These are phyloP conservation scores for Globisporangium solare DNA, from an alignment of 352 stramenopile species.

Conservation along the genomic window DNA sequence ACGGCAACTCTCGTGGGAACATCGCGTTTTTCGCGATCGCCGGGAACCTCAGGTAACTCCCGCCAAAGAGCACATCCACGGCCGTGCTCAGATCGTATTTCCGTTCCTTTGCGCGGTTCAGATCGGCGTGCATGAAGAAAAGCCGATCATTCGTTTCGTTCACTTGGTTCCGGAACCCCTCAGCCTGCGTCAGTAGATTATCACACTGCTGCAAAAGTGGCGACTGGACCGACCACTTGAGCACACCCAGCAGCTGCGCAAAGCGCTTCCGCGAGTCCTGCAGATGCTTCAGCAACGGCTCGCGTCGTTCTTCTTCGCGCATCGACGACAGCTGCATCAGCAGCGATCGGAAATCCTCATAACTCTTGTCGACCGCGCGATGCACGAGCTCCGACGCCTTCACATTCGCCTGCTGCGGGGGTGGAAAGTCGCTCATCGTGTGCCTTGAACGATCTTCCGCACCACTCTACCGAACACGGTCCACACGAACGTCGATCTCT, in stretches of 20 bases:
- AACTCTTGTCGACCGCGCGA: conserved; percentile 77
- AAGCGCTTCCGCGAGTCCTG: conserved; percentile 63
- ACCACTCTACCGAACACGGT: too few species aligned
- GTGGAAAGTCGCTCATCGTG: conserved; percentile 69
- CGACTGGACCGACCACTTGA: conserved; percentile 86
- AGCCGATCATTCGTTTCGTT: conserved; percentile 83
- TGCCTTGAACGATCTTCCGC: not conserved
- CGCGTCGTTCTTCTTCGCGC: conserved; percentile 69
- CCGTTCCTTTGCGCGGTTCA: conserved; percentile 76
- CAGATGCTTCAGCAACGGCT: conserved; percentile 62
- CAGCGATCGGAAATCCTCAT: conserved; percentile 74
- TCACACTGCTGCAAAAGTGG: conserved; percentile 74
- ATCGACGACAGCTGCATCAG: conserved; percentile 63
- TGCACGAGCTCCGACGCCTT: conserved; percentile 76
- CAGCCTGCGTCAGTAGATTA: conserved; percentile 45
- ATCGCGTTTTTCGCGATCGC: conserved; percentile 70
- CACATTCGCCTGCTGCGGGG: conserved; percentile 47
- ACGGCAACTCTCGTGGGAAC: conserved; percentile 59
- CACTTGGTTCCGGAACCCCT: conserved; percentile 64
- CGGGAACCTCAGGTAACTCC: conserved; percentile 71
- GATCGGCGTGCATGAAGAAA: conserved; percentile 82
- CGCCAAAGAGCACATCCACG: conserved; percentile 74
- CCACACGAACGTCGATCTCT: too few species aligned
- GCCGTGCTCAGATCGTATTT: conserved; percentile 79
- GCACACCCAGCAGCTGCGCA: conserved; percentile 67